Base-by-base conservation (phyloP, 2,329 filamentous ascomycete species). In the Allantophomopsis cytisporea region DNA sequence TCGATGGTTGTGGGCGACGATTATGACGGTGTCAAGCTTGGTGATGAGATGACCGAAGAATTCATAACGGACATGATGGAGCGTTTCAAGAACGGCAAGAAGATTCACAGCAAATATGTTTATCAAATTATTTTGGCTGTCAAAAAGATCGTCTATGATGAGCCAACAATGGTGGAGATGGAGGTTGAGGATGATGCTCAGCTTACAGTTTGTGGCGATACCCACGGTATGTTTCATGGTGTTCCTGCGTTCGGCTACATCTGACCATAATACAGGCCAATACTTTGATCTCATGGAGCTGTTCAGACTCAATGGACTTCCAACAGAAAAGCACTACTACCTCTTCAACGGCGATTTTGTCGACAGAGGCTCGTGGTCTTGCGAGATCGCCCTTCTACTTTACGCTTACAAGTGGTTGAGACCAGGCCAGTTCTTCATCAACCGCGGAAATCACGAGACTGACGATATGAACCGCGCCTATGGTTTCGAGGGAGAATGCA, bases 401-500 rank as follows among this genome's bases (percentile, higher is more conserved):
- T 98, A 95, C 60, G 83, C 89, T 35, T 94, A 94, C 71, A 98
- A 98, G 67, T 94, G 86, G 89, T 62, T 96, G 52, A 78, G 83
- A 40, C 91, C 91, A 7, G 74, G 77, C 34, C 76, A 70, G 40
- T 89, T 98, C 70, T 96, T 94, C 74, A 68, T 98, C 47, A 98
- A 98, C 69, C 79, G 91, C 45, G 91, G 91, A 50, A 98, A 98
- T 63, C 91, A 98, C 63, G 91, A 98, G 65, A 96, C 91, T 37
- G 89, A 96, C 58, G 89, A 95, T 61, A 98, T 98, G 91, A 98
- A 98, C 69, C 79, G 86, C 49, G 88, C 91, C 39, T 98, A 98
- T 57, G 91, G 91, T 14, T 98, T 98, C 54, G 91, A 98, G 61
- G 91, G 91, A 56, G 91, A 98, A 60, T 96, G 91, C 69, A 91